These are phyloP conservation scores for Calcarisporium arbuscula DNA, from an alignment of 2,329 filamentous ascomycete species.

Conservation along the genomic window DNA sequence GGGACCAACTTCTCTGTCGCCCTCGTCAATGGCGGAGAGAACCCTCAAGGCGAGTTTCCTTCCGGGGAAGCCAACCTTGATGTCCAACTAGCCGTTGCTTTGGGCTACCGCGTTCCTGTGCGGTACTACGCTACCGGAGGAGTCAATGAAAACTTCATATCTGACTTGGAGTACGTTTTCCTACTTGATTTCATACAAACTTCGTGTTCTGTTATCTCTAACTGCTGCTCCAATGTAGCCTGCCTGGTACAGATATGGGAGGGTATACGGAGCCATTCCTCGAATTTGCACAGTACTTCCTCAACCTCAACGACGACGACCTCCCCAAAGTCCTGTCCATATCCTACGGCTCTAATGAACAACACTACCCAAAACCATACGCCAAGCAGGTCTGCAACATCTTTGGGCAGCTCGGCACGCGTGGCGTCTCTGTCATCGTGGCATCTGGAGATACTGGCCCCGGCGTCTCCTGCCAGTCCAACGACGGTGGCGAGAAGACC, in stretches of 20 bases:
- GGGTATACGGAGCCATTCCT: slow-evolving; percentile 62
- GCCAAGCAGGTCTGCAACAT: slow-evolving; percentile 44
- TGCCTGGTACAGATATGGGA: slow-evolving; percentile 22
- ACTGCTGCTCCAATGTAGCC: slow-evolving; percentile 8
- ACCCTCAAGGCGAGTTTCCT: slow-evolving; percentile 34
- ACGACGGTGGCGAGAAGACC: slow-evolving; percentile 25
- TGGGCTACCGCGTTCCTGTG: slow-evolving; percentile 28
- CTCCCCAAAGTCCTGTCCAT: slow-evolving; percentile 60
- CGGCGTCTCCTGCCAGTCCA: slow-evolving; percentile 28
- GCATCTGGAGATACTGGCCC: slow-evolving; percentile 51
- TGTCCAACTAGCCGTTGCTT: slow-evolving; percentile 26
- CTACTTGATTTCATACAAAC: neutral
- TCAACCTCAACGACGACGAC: slow-evolving; percentile 43
- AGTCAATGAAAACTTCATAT: slow-evolving; percentile 20
- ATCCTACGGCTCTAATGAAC: slow-evolving; percentile 67
- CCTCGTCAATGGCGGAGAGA: slow-evolving; percentile 50
- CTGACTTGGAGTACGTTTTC: slow-evolving; percentile 27
- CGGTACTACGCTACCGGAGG: slow-evolving; percentile 26
- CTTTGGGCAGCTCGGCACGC: slow-evolving; percentile 58
- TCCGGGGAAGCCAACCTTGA: slow-evolving; percentile 32
- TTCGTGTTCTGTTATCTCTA: neutral
- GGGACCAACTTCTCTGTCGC: slow-evolving; percentile 51
- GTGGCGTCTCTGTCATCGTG: slow-evolving; percentile 62
- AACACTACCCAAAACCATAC: slow-evolving; percentile 53
- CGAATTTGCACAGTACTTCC: slow-evolving; percentile 54